Evolutionary conservation across 805 yeast genomes (phyloP), one percentile per base, ranked within the genome.

Genomic region (Metschnikowia arizonensis): DNA sequence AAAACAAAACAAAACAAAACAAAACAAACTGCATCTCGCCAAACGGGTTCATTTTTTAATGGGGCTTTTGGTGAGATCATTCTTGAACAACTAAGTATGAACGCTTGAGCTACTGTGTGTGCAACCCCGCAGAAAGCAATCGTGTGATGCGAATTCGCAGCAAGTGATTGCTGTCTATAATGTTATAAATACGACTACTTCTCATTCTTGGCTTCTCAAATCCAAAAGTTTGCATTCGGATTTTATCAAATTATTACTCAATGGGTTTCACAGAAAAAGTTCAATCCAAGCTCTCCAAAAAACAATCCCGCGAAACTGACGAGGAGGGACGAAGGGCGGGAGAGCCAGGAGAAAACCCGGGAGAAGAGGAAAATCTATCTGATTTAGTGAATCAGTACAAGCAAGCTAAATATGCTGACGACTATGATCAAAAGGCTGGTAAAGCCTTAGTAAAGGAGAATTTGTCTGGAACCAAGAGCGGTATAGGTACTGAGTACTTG

Each of bases 231-330:
- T 12, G 3, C 31, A n/a, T 28, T 12, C 31, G 4, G 31, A 12
- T 28, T n/a, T 12, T 5, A n/a, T 12, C 8, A 24, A 8, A 24
- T 10, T 8, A 24, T 8, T 24, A 4, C n/a, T 41, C 18, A 15
- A 68, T 68, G 74, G 73, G 74, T 44, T 57, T 68, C 42, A 54
- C 67, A 18, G 73, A 68, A 50, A 68, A 66, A 53, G 50, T 68
- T 43, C 57, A 55, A 49, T 50, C 56, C 23, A 65, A 64, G 50
- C 53, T 63, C 32, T 41, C 52, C 44, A 58, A 62, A 52, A 57
- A 62, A 47, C 64, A 65, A 9, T 28, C 51, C 42, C 55, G 53
- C 24, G 61, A 63, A 24, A 36, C 49, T 26, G 66, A 66, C 51
- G 57, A 61, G 47, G 61, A 57, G 47, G 66, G 59, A 32, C 68